These are phyloP conservation scores for Russula brevipes DNA, from an alignment of 768 basidiomycete species.

Conservation along the genomic window DNA sequence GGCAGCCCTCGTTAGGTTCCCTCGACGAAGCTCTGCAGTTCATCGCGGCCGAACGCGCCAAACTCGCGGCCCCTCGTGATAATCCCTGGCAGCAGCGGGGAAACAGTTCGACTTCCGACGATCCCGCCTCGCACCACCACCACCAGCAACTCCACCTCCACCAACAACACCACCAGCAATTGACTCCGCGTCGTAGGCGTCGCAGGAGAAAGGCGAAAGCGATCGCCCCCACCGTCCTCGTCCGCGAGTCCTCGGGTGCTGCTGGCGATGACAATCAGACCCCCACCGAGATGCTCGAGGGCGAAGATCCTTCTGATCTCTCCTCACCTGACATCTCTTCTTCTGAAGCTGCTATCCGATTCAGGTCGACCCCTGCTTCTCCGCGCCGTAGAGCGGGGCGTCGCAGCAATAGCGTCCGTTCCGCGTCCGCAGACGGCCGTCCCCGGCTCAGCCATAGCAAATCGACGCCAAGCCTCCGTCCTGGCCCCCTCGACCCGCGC, in stretches of 20 bases:
- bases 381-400: conserved; percentile 3
- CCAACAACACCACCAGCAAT: neutral
- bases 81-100: conserved; percentile 20
- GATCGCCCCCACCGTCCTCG: conserved; percentile 14
- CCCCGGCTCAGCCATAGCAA: conserved; percentile 40
- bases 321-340: conserved; percentile 30
- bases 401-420: conserved; percentile 22
- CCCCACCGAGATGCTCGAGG: conserved; percentile 23
- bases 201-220: conserved; percentile 31
- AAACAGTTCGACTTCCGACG: conserved; percentile 24
- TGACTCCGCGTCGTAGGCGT: conserved; percentile 33
- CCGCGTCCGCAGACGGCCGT: conserved; percentile 26
- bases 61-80: conserved; percentile 42
- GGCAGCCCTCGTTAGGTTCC: conserved; percentile 63
- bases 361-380: conserved; percentile 32
- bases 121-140: conserved; percentile 5
- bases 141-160: neutral
- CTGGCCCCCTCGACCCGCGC: conserved; percentile 42
- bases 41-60: conserved; percentile 63
- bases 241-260: conserved; percentile 9
- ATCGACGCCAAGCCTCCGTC: conserved; percentile 44
- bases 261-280: conserved; percentile 14
- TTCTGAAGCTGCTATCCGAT: conserved; percentile 27
- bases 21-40: conserved; percentile 73
- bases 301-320: conserved; percentile 27